phyloP scores from a whole-genome alignment of 805 yeast species.

The Starmerella geochares region DNA sequence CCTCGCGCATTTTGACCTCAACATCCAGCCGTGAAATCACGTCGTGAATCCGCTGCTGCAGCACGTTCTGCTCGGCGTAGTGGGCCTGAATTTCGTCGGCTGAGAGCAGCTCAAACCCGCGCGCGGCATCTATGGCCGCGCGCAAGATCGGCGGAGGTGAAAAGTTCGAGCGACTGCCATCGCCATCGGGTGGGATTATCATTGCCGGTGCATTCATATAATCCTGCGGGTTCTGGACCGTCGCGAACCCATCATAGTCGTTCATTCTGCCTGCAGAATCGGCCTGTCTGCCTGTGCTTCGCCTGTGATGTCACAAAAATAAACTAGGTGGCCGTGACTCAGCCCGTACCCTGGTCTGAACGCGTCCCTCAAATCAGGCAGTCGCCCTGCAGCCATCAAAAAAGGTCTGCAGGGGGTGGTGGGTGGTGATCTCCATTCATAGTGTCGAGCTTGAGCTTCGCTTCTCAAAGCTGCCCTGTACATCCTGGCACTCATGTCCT shows the following conservation, averaged over 20 bases:
- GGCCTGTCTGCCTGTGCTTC: neutral
- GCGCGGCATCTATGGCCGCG: slow-evolving; percentile 23
- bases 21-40: slow-evolving; percentile 21
- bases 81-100: slow-evolving; percentile 20
- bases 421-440: too few relatives aligned
- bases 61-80: slow-evolving; percentile 18
- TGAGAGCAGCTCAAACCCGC: slow-evolving; percentile 15
- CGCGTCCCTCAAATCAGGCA: slow-evolving; percentile 7
- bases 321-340: neutral
- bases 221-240: slow-evolving; percentile 22
- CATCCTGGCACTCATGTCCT: too few relatives aligned
- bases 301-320: slow-evolving; percentile 5
- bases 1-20: slow-evolving; percentile 27
- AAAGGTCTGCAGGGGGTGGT: neutral
- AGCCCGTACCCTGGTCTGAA: neutral
- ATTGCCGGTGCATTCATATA: slow-evolving; percentile 27
- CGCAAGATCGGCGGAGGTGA: slow-evolving; percentile 18
- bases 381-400: slow-evolving; percentile 5
- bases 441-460: too few relatives aligned
- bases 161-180: neutral
- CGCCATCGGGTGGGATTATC: slow-evolving; percentile 15
- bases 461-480: too few relatives aligned
- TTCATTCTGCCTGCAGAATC: slow-evolving; percentile 3
- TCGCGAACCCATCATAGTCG: slow-evolving; percentile 21
- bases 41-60: slow-evolving; percentile 18